These are phyloP conservation scores for Monosporozyma solicola DNA, from an alignment of 805 yeast genomes.

Conservation along the genomic window DNA sequence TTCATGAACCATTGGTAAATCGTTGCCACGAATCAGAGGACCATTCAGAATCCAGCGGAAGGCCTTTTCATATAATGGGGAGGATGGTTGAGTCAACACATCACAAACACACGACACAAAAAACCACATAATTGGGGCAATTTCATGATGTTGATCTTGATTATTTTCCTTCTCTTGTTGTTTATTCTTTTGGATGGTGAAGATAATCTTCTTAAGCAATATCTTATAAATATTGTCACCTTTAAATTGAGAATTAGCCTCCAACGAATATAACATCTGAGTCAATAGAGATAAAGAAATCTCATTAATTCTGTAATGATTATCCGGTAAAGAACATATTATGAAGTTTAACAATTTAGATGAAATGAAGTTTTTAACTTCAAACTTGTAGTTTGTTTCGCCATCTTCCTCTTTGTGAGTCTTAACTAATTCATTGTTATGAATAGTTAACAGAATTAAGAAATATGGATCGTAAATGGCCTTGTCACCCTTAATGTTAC, in stretches of 20 bases:
- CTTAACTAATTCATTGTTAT: slow-evolving; percentile 54
- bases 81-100: slow-evolving; percentile 60
- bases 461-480: slow-evolving; percentile 62
- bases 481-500: slow-evolving; percentile 1
- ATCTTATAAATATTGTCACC: slow-evolving; percentile 50
- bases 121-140: slow-evolving; percentile 45
- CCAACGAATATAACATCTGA: slow-evolving; percentile 37
- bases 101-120: slow-evolving; percentile 48
- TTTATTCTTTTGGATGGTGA: slow-evolving; percentile 22
- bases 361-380: slow-evolving; percentile 49
- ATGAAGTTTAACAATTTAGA: slow-evolving; percentile 43
- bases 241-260: slow-evolving; percentile 38
- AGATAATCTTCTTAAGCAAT: slow-evolving; percentile 37
- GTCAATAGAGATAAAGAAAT: slow-evolving; percentile 39
- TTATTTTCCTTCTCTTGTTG: slow-evolving; percentile 9
- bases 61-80: slow-evolving; percentile 62
- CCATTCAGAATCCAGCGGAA: slow-evolving; percentile 51
- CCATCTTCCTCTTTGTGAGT: slow-evolving; percentile 25
- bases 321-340: slow-evolving; percentile 35
- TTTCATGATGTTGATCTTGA: slow-evolving; percentile 7
- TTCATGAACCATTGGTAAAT: slow-evolving; percentile 36
- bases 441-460: slow-evolving; percentile 48
- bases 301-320: slow-evolving; percentile 18
- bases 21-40: slow-evolving; percentile 33
- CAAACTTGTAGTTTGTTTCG: slow-evolving; percentile 29